A percentile compares a stretch with the other conserved stretches of the same genome.
phyloP scores from a whole-genome alignment of 1,284 basidiomycete genomes.

The Sphaerobolus stellatus region DNA sequence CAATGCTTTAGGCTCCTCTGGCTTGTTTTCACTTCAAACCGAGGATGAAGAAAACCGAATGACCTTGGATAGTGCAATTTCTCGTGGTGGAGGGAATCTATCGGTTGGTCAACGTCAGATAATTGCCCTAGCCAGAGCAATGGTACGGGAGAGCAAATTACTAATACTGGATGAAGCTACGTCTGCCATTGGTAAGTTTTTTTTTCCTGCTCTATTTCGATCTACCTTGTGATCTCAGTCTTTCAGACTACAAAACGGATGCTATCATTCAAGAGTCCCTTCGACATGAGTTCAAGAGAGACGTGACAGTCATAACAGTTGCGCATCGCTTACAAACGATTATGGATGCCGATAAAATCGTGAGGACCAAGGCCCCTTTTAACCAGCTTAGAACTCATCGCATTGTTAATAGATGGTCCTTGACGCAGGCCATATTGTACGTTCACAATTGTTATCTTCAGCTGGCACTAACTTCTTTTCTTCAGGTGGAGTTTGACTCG shows the following conservation, averaged over 20 bases:
- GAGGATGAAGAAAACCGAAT: slow-evolving; percentile 36
- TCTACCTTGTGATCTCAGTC: neutral
- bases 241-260: slow-evolving; percentile 24
- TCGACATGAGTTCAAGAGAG: slow-evolving; percentile 49
- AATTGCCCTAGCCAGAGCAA: slow-evolving; percentile 58
- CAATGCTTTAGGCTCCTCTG: slow-evolving; percentile 53
- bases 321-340: slow-evolving; percentile 72
- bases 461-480: neutral
- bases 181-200: slow-evolving; percentile 17
- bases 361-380: slow-evolving; percentile 20
- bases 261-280: slow-evolving; percentile 57
- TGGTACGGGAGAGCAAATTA: slow-evolving; percentile 56
- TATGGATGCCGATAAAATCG: slow-evolving; percentile 54
- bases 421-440: slow-evolving; percentile 37
- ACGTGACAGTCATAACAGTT: slow-evolving; percentile 62
- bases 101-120: slow-evolving; percentile 57
- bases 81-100: slow-evolving; percentile 42
- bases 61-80: slow-evolving; percentile 35
- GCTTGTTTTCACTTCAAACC: slow-evolving; percentile 50
- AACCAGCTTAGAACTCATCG: slow-evolving; percentile 9
- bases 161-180: slow-evolving; percentile 61
- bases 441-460: slow-evolving; percentile 10
- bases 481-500: slow-evolving; percentile 42
- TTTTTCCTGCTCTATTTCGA: neutral
- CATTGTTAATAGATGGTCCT: slow-evolving; percentile 36